Percentiles rank a stretch among this genome's conserved stretches.
Conservation (phyloP, 345 rosid species). For the Melaleuca alternifolia region DNA sequence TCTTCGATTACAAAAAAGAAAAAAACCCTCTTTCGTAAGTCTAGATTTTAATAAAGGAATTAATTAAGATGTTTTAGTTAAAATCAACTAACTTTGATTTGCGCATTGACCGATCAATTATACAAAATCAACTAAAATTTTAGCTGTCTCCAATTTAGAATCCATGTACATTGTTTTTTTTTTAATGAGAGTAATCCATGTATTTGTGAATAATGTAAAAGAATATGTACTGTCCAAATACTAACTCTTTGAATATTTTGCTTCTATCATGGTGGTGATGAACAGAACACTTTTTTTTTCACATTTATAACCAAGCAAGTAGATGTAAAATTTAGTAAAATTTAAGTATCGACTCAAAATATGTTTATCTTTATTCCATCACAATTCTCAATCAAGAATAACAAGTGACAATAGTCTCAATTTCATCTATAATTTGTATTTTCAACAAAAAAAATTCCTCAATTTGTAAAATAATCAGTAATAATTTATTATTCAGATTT, state of each 20-base stretch:
- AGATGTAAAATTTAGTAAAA: neutral
- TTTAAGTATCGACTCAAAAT: neutral
- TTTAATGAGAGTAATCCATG: neutral
- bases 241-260: neutral
- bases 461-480: rapidly evolving
- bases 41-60: neutral
- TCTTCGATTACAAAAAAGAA: no score
- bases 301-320: no score
- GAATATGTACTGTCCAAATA: neutral
- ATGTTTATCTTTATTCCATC: neutral
- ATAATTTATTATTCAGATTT: neutral
- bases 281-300: neutral
- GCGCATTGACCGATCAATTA: no score
- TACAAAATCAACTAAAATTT: no score
- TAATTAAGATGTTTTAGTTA: no score
- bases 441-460: no score
- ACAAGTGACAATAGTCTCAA: neutral
- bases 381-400: neutral
- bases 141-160: no score
- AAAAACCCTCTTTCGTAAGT: no score
- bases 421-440: no score
- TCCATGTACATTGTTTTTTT: no score
- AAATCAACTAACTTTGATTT: no score
- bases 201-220: neutral
- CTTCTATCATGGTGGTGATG: neutral